A percentile compares a stretch with the other conserved stretches of the same genome.
Conservation (phyloP, 345 rosid species). For the Cardiospermum halicacabum region DNA sequence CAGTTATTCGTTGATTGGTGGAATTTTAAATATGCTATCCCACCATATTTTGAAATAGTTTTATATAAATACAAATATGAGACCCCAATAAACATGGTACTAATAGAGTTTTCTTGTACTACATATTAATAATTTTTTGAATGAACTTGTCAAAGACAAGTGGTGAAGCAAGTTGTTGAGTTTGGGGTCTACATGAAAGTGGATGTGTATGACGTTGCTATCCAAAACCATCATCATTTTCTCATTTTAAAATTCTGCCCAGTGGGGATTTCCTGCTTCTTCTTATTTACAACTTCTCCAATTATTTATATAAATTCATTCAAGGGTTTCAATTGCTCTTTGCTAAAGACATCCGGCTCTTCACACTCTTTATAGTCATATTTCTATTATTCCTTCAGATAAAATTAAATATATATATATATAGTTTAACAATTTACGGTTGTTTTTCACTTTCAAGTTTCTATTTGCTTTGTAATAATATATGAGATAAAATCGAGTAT, state of each 20-base stretch:
- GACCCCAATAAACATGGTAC: no score
- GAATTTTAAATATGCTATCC: no score
- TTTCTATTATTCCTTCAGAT: neutral
- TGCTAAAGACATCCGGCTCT: slow-evolving; percentile 35
- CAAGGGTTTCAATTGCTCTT: neutral
- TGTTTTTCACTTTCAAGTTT: no score
- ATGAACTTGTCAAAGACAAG: slow-evolving; percentile 9
- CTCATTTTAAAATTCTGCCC: neutral
- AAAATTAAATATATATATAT: no score
- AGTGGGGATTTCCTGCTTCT: neutral
- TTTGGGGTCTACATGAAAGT: slow-evolving; percentile 16
- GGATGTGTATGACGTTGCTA: slow-evolving; percentile 21
- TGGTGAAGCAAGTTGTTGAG: slow-evolving; percentile 20
- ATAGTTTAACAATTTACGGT: no score
- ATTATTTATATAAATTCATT: no score
- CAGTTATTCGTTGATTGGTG: no score
- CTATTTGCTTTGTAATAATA: no score
- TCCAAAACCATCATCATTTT: neutral
- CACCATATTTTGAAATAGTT: no score
- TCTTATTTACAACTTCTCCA: neutral
- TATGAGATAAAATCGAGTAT: no score
- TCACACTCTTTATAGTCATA: slow-evolving; percentile 25
- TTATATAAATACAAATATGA: no score
- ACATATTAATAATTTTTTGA: neutral
- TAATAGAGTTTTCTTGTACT: neutral